Evolutionary conservation across 1,139 yeast species (phyloP).

Genomic region (Nakaseomyces uthaithaninus): DNA sequence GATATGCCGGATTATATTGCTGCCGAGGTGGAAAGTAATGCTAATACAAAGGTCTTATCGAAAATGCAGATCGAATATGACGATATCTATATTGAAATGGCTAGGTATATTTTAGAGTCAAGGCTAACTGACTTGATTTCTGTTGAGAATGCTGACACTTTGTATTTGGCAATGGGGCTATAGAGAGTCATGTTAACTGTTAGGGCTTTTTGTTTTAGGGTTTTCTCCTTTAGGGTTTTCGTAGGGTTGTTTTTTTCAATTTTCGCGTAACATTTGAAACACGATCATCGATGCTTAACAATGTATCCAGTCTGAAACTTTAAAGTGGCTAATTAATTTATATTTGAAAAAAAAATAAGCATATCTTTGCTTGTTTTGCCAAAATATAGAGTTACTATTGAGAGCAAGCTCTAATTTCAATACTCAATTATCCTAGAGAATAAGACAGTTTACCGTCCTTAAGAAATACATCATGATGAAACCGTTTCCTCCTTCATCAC

Average conservation of each 20-base stretch:
- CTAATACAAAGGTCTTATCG: constrained; percentile 14
- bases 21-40: constrained; percentile 17
- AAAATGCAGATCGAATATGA: constrained; percentile 39
- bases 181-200: constrained; percentile 17
- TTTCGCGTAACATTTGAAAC: no score
- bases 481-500: constrained; percentile 12
- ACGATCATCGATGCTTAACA: no score
- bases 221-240: neutral
- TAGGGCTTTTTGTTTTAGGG: neutral
- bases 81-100: constrained; percentile 55
- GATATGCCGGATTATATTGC: constrained; percentile 22
- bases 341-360: no score
- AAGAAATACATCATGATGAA: constrained; percentile 4
- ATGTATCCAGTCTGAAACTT: no score
- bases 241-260: no score
- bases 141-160: constrained; percentile 71
- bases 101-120: constrained; percentile 59
- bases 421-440: no score
- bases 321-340: no score
- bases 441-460: no score
- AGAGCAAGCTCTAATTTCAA: no score
- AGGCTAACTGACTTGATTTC: constrained; percentile 43
- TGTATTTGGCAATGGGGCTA: constrained; percentile 56
- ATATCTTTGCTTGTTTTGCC: no score
- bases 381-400: no score